These are phyloP conservation scores for Phytopythium helicoides DNA, from an alignment of 352 stramenopile species.

Conservation along the genomic window DNA sequence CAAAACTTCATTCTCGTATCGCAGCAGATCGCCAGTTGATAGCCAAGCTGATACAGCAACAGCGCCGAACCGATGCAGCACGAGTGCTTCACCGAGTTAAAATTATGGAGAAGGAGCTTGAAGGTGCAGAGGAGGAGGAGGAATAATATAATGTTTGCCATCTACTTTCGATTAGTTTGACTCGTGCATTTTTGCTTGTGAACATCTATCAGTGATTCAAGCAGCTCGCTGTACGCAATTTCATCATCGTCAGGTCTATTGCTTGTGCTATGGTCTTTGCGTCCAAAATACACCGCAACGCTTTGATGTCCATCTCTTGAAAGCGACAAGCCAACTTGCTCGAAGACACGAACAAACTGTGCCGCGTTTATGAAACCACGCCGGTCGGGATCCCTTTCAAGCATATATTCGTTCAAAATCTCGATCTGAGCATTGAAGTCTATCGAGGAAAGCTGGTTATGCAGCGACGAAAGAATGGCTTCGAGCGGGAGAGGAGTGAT, in stretches of 20 bases:
- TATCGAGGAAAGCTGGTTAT: constrained; percentile 64
- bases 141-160: constrained; percentile 7
- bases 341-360: constrained; percentile 42
- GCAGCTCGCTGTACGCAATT: constrained; percentile 32
- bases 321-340: constrained; percentile 51
- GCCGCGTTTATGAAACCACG: constrained; percentile 30
- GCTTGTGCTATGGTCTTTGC: not conserved
- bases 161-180: constrained; percentile 12
- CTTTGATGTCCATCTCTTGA: constrained; percentile 34
- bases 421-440: constrained; percentile 67
- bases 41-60: constrained; percentile 33
- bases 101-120: constrained; percentile 74
- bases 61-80: constrained; percentile 53
- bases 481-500: constrained; percentile 11
- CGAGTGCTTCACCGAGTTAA: constrained; percentile 74
- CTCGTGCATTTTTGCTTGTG: constrained; percentile 13
- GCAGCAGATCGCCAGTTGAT: constrained; percentile 48
- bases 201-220: constrained; percentile 24
- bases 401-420: constrained; percentile 61
- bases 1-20: constrained; percentile 46
- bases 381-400: constrained; percentile 20
- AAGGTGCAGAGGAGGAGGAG: constrained; percentile 21
- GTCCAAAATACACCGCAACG: constrained; percentile 32
- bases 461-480: constrained; percentile 45
- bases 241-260: constrained; percentile 4